Evolutionary conservation across 23 red algal species (phyloP).

Genomic region (Rhodosorus marinus): DNA sequence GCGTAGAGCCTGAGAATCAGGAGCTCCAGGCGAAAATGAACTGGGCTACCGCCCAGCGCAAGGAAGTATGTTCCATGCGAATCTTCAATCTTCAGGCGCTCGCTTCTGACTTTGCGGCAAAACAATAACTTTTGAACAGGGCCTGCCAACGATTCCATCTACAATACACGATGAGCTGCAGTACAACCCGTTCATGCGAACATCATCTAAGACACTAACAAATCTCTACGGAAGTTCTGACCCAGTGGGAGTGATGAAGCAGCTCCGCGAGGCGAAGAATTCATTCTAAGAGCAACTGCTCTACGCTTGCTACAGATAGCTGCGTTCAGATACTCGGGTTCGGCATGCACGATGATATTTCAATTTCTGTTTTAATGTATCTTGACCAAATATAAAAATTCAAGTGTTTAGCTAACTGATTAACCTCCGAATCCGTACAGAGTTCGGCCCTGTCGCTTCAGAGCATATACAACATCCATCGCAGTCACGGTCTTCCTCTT

Average conservation of each 20-base stretch:
- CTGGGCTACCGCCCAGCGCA: conserved; percentile 23
- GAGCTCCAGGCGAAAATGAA: conserved; percentile 23
- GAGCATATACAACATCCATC: conserved; percentile 97
- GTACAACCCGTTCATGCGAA: conserved; percentile 84
- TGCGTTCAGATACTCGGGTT: too few relatives aligned
- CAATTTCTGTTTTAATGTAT: too few relatives aligned
- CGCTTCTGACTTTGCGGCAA: too few relatives aligned
- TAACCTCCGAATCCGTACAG: conserved; percentile 98
- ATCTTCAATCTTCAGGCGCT: too few relatives aligned
- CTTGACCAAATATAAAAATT: too few relatives aligned
- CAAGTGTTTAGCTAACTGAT: too few relatives aligned
- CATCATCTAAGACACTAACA: conserved; percentile 1
- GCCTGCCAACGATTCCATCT: conserved; percentile 49
- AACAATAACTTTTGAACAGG: conserved; percentile 25
- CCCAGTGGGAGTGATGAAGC: conserved; percentile 31
- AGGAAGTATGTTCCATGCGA: background rate
- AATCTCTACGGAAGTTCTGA: conserved; percentile 1
- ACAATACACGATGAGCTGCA: conserved; percentile 54
- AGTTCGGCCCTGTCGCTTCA: conserved; percentile 96
- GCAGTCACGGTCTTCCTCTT: conserved; percentile 91
- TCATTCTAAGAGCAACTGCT: conserved; percentile 16
- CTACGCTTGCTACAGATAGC: too few relatives aligned
- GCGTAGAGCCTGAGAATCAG: conserved; percentile 49
- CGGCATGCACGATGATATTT: too few relatives aligned
- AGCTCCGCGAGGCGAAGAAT: conserved; percentile 52